phyloP scores from a whole-genome alignment of 495 filamentous ascomycete species.

The Aspergillus saccharolyticus region DNA sequence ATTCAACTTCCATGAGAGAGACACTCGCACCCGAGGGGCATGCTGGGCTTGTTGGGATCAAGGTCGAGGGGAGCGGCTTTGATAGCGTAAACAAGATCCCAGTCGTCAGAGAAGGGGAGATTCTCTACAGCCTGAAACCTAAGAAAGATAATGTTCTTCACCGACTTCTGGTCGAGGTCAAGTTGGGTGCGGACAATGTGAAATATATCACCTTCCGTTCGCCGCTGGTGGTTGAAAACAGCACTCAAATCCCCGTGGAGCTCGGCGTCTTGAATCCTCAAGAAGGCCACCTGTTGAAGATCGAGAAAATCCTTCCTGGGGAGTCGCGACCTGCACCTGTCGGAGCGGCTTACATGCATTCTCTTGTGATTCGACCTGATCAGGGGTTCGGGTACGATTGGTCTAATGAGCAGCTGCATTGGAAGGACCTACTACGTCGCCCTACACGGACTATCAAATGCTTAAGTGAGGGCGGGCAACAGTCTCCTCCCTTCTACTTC shows the following conservation, averaged over 20 bases:
- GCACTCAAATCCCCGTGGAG: slow-evolving; percentile 94
- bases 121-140: slow-evolving; percentile 76
- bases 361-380: slow-evolving; percentile 84
- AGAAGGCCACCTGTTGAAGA: slow-evolving; percentile 88
- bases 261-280: slow-evolving; percentile 86
- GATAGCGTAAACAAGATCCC: slow-evolving; percentile 83
- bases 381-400: slow-evolving; percentile 95
- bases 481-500: slow-evolving; percentile 86
- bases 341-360: slow-evolving; percentile 86
- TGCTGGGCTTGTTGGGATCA: slow-evolving; percentile 69
- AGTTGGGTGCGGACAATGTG: slow-evolving; percentile 83
- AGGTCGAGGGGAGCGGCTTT: slow-evolving; percentile 89
- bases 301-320: slow-evolving; percentile 93
- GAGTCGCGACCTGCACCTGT: slow-evolving; percentile 88
- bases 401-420: slow-evolving; percentile 83
- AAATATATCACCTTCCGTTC: slow-evolving; percentile 97
- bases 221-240: slow-evolving; percentile 93
- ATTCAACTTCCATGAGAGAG: slow-evolving; percentile 90
- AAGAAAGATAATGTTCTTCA: slow-evolving; percentile 81
- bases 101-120: slow-evolving; percentile 90
- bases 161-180: slow-evolving; percentile 86
- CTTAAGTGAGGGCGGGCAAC: slow-evolving; percentile 72
- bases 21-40: slow-evolving; percentile 78
- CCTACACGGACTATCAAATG: slow-evolving; percentile 84
- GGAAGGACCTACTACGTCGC: slow-evolving; percentile 81